Evolutionary conservation across 192 early-diverging fungal species (phyloP).

Genomic region (Nowakowskiella sp.): DNA sequence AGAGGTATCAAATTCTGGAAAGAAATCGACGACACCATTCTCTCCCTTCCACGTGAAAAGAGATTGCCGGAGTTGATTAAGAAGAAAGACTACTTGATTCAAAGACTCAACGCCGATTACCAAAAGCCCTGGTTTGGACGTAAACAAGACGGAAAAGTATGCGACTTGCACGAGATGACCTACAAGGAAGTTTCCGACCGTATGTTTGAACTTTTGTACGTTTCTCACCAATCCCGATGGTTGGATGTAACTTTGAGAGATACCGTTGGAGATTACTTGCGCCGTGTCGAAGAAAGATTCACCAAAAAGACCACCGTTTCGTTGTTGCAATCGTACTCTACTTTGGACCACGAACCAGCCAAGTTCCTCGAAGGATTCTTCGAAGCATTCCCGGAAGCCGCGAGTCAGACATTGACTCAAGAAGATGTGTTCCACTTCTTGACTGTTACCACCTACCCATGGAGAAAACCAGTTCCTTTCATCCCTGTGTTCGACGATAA

Average conservation of each 20-base stretch:
- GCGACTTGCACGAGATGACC: constrained; percentile 87
- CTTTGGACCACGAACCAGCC: constrained; percentile 51
- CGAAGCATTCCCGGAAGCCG: constrained; percentile 58
- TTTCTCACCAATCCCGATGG: constrained; percentile 67
- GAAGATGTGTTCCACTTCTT: constrained; percentile 82
- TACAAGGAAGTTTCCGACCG: constrained; percentile 81
- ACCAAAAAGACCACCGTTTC: constrained; percentile 45
- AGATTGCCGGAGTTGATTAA: constrained; percentile 59
- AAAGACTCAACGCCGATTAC: constrained; percentile 77
- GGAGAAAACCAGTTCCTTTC: constrained; percentile 84
- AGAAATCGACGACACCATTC: constrained; percentile 72
- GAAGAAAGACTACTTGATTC: constrained; percentile 81
- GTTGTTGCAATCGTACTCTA: constrained; percentile 53
- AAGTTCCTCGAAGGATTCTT: constrained; percentile 62
- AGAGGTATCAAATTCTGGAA: constrained; percentile 70
- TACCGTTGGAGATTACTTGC: constrained; percentile 69
- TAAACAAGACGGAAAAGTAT: constrained; percentile 64
- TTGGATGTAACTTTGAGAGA: constrained; percentile 63
- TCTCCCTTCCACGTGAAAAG: constrained; percentile 77
- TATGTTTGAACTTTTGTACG: constrained; percentile 73
- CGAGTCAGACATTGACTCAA: constrained; percentile 65
- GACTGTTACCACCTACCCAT: constrained; percentile 60
- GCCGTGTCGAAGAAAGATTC: constrained; percentile 85
- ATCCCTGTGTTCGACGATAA: constrained; percentile 79
- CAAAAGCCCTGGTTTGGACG: constrained; percentile 94